Evolutionary conservation across 495 filamentous ascomycete genomes (phyloP).

Genomic region (Jackrogersella multiformis): DNA sequence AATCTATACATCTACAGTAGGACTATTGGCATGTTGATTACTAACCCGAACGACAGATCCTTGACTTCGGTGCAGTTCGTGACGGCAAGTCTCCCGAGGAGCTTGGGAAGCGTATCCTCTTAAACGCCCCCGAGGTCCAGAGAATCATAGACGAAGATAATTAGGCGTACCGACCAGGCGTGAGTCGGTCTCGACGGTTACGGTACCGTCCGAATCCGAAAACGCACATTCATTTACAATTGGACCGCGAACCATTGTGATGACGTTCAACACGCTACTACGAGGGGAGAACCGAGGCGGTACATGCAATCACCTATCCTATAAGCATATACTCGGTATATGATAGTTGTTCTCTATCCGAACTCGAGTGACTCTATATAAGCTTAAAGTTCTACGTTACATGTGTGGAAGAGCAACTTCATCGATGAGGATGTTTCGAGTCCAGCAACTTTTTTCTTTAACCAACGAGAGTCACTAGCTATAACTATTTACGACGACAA

Average conservation of each 20-base stretch:
- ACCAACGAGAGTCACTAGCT: not conserved
- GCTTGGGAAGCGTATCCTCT: conserved; percentile 81
- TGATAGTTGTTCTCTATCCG: not conserved
- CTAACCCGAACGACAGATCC: conserved; percentile 65
- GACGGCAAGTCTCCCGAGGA: conserved; percentile 79
- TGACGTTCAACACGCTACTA: not conserved
- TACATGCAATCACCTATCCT: not conserved
- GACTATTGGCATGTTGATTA: conserved; percentile 2
- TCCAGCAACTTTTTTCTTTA: not conserved
- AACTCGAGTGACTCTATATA: not conserved
- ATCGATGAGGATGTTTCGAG: not conserved
- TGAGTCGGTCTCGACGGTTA: not conserved
- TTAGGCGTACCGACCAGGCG: conserved; percentile 1
- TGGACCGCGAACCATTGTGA: not conserved
- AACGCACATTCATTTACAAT: not conserved
- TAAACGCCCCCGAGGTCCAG: conserved; percentile 69
- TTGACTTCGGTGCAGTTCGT: conserved; percentile 90
- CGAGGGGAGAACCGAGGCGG: not conserved
- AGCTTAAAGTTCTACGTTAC: not conserved
- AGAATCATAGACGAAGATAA: conserved; percentile 57
- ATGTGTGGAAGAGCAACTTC: not conserved
- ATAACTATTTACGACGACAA: not conserved
- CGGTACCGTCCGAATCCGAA: not conserved
- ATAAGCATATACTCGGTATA: not conserved
- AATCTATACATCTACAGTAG: not conserved